phyloP scores from a whole-genome alignment of 164 flowering plant species.

The Amborella trichopoda region DNA sequence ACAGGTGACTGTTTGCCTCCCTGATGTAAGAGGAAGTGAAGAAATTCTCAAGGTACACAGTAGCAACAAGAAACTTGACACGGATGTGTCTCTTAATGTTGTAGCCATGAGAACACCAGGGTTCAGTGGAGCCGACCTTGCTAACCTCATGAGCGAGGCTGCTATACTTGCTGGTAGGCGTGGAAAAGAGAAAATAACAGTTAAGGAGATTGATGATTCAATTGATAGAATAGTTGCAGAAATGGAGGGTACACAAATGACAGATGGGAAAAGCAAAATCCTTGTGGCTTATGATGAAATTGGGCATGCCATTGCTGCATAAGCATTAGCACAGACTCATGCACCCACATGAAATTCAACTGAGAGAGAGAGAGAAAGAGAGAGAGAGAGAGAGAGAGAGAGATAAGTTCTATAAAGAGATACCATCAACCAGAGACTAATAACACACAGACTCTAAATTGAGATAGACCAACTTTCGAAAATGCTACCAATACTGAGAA shows the following conservation, averaged over 20 bases:
- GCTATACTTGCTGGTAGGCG: conserved; percentile 75
- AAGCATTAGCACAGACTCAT: conserved; percentile 12
- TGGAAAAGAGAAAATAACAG: conserved; percentile 45
- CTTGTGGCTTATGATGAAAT: conserved; percentile 73
- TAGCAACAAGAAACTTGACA: conserved; percentile 51
- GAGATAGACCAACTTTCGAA: not conserved
- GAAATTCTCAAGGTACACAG: conserved; percentile 59
- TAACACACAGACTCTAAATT: not conserved
- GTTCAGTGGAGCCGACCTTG: conserved; percentile 72
- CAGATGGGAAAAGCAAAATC: conserved; percentile 66
- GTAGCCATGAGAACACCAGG: conserved; percentile 75
- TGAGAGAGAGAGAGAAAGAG: not conserved
- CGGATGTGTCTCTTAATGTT: conserved; percentile 35
- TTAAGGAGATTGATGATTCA: conserved; percentile 60
- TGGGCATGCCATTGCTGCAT: conserved; percentile 68
- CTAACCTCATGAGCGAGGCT: conserved; percentile 77
- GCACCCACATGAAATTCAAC: not conserved
- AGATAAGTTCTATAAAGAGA: not conserved
- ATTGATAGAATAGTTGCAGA: conserved; percentile 68
- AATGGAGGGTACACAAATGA: conserved; percentile 76
- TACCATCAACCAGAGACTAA: not conserved
- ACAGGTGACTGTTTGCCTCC: conserved; percentile 52
- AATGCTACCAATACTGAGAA: not conserved
- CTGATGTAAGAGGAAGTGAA: conserved; percentile 66
- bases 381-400: not conserved